phyloP scores from a whole-genome alignment of 805 yeast species.

The Grigorovia yakushimaensis region DNA sequence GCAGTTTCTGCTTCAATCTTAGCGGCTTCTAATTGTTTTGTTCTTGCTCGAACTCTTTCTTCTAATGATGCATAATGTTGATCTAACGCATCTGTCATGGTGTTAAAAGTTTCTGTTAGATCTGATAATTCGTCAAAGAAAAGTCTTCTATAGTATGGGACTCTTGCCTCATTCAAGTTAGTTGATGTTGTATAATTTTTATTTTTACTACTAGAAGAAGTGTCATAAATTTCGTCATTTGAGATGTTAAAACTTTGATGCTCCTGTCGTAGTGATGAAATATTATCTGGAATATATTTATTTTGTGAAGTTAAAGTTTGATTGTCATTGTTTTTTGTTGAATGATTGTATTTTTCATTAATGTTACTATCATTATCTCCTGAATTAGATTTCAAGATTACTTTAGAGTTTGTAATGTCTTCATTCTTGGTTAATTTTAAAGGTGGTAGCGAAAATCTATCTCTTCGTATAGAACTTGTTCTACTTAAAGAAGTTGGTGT shows the following conservation, averaged over 20 bases:
- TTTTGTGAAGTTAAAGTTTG: not conserved
- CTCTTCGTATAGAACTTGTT: conserved; percentile 13
- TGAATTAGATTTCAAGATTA: not conserved
- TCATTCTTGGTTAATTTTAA: not conserved
- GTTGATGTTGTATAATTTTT: conserved; percentile 24
- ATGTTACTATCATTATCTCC: not conserved
- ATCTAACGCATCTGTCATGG: conserved; percentile 82
- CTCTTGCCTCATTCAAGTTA: conserved; percentile 31
- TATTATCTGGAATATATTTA: not conserved
- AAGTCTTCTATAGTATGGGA: conserved; percentile 40
- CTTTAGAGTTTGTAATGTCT: not conserved
- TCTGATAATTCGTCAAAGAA: conserved; percentile 82
- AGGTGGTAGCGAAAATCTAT: conserved; percentile 3
- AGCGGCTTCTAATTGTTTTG: conserved; percentile 81
- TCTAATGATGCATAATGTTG: conserved; percentile 77
- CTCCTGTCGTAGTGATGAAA: conserved; percentile 1
- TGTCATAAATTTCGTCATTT: conserved; percentile 3
- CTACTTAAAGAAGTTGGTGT: conserved; percentile 17
- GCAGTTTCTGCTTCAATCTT: conserved; percentile 88
- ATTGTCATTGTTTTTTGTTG: not conserved
- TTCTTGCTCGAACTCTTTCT: conserved; percentile 77
- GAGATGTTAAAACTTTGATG: not conserved
- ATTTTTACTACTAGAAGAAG: conserved; percentile 10
- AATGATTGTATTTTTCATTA: not conserved
- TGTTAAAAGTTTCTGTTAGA: conserved; percentile 78